Evolutionary conservation across 768 basidiomycete species (phyloP), one percentile per base, ranked within the genome.

Genomic region (Rubroboletus satanas): DNA sequence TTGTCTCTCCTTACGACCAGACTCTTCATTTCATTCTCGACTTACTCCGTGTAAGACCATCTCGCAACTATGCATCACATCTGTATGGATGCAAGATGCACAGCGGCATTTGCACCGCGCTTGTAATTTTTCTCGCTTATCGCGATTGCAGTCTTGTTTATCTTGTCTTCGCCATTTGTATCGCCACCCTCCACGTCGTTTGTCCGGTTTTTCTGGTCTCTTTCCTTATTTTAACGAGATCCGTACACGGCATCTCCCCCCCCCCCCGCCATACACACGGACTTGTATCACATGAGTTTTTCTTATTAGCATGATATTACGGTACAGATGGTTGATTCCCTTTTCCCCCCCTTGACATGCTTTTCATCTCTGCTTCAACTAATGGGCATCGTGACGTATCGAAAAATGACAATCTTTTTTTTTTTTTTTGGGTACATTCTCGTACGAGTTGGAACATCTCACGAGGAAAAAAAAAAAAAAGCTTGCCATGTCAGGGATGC

Each of bases 91-190:
- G 26, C 52, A 14, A 43, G 18, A 38, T 52, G 35, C 18, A 17
- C 14, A 26, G 2, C 23, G 3, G 28, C 15, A 23, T 18, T 32
- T n/a, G 18, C 23, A 31, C n/a, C 5, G 18, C 31, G 28, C 17
- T 43, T 53, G 57, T 58, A 53, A 51, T 39, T 36, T 35, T 23
- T 36, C 37, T 32, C 28, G 31, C 18, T 10, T 29, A 49, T 51
- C 6, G 15, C 26, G 14, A 31, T 39, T 23, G 14, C 17, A 26
- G 23, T 39, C 26, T 29, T 46, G 10, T 37, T 39, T 47, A 29
- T 33, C 26, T 2, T 48, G 36, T 35, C 5, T 29, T 7, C 23
- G 17, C 4, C 33, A 10, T 44, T 18, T 57, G 32, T 57, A 42
- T n/a, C n/a, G 18, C 6, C 26, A 41, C 32, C 4, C 29, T 8